Base-by-base conservation (phyloP, 768 basidiomycete genomes). In the Mycena maculata region DNA sequence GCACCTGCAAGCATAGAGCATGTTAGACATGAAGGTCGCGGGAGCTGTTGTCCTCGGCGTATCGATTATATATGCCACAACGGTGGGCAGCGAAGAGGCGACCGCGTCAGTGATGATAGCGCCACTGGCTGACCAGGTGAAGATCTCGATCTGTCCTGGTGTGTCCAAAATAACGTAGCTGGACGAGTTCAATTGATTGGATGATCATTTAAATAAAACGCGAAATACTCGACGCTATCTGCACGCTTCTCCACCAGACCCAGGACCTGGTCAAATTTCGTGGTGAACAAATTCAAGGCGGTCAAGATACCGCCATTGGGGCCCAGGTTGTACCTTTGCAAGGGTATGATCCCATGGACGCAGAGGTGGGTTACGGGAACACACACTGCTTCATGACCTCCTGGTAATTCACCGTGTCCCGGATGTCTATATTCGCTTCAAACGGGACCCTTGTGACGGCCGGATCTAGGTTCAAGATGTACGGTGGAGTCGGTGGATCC, bases 361-460 rank as follows among this genome's bases (percentile, higher is more conserved):
- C 50, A 65, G 33, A 38, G 22, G 42, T 30, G 36, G 33, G 61
- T 65, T 66, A 70, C 61, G 42, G 47, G 63, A 57, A 70, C 62
- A 90, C 92, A 84, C 84, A 98, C 95, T 98, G 96, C 87, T 98
- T 96, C 98, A 99, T 99, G 72, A 99, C 97, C 80, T 99, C 93
- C 70, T 92, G 88, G 79, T 99, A 99, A 77, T 99, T 93, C 23
- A 99, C 90, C 13, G 98, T 99, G 78, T 99, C 98, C 68, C 98
- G 83, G 56, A 99, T 99, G 78, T 99, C 98, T 67, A 99, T 98
- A 77, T 99, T 99, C 28, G 96, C 90, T 65, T 96, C 94, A 75
- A 95, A 99, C 3, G 96, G 95, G 42, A 95, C 85, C 64, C 91
- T 91, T 10, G 92, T 86, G 3, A 99, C 97, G 1, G 98, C 98